Percentiles rank a stretch among this genome's conserved stretches.
Evolutionary conservation across 176 grass and related monocot genomes (phyloP).

Genomic region (Hordeum marinum): DNA sequence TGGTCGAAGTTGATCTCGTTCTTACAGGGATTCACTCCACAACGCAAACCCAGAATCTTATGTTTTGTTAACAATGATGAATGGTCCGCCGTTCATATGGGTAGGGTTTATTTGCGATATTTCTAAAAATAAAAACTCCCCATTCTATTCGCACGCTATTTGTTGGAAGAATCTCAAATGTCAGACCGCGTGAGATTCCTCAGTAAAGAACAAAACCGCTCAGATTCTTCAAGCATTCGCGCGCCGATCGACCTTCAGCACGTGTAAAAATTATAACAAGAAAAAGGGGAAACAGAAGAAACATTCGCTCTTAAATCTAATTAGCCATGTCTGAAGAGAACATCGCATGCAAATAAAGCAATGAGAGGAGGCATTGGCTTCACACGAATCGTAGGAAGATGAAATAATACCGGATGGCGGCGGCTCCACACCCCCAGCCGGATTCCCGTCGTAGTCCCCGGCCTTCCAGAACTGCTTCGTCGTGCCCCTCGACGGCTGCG

Average conservation of each 20-base stretch:
- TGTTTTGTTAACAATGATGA: neutral
- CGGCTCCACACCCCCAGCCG: neutral
- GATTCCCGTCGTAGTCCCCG: constrained; percentile 67
- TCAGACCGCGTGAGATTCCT: neutral
- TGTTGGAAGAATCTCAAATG: neutral
- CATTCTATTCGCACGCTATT: neutral
- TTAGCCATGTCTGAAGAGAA: neutral
- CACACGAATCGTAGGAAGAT: neutral
- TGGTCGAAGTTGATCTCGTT: neutral
- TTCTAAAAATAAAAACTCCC: neutral
- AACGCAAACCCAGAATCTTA: neutral
- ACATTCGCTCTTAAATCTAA: neutral
- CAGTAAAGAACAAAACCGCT: neutral
- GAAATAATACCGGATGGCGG: constrained; percentile 35
- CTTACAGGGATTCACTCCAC: neutral
- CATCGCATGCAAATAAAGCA: neutral
- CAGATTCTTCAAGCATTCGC: neutral
- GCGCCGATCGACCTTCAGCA: neutral
- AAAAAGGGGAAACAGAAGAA: neutral
- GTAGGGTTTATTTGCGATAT: neutral
- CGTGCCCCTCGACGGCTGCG: neutral
- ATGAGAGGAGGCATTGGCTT: neutral
- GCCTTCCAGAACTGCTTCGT: constrained; percentile 99
- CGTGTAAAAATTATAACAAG: neutral
- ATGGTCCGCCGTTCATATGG: neutral